Percentiles rank a stretch among this genome's conserved stretches.
Conservation (phyloP, 192 early-diverging fungal genomes). For the Backusella westeae region DNA sequence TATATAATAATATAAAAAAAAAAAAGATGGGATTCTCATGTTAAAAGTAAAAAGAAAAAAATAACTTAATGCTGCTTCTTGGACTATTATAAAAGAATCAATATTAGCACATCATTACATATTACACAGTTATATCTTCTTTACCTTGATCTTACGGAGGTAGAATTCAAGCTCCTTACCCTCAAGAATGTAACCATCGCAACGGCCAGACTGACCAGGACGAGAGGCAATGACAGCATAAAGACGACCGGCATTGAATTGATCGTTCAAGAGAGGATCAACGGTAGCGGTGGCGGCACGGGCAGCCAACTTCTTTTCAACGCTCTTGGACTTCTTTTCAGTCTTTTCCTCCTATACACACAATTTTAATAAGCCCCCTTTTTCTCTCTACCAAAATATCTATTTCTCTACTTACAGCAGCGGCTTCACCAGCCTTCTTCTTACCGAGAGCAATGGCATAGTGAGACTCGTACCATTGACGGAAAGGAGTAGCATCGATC, state of each 20-base stretch:
- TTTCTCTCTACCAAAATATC: background rate
- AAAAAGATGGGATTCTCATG: background rate
- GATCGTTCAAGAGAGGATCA: conserved; percentile 86
- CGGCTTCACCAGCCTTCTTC: conserved; percentile 54
- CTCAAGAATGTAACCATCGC: conserved; percentile 98
- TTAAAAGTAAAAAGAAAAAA: background rate
- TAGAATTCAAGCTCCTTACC: conserved; percentile 99
- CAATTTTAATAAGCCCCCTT: conserved; percentile 15
- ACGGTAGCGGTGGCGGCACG: conserved; percentile 85
- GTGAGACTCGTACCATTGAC: conserved; percentile 99
- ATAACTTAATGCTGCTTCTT: conserved; percentile 24
- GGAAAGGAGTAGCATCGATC: conserved; percentile 99
- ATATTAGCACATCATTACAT: too few species aligned
- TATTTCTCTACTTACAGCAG: conserved; percentile 30
- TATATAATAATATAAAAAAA: too few species aligned
- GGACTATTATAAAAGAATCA: conserved; percentile 15
- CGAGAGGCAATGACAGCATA: conserved; percentile 93
- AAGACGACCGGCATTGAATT: conserved; percentile 93
- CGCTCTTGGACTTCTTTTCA: conserved; percentile 90
- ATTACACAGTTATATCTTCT: too few species aligned
- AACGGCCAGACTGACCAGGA: conserved; percentile 96
- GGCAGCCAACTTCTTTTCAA: conserved; percentile 82
- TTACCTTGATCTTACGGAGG: conserved; percentile 76
- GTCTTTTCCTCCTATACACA: conserved; percentile 50
- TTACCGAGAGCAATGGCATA: conserved; percentile 89